These are phyloP conservation scores for Talaromyces sp. DNA, from an alignment of 2,329 filamentous ascomycete genomes.

Conservation along the genomic window DNA sequence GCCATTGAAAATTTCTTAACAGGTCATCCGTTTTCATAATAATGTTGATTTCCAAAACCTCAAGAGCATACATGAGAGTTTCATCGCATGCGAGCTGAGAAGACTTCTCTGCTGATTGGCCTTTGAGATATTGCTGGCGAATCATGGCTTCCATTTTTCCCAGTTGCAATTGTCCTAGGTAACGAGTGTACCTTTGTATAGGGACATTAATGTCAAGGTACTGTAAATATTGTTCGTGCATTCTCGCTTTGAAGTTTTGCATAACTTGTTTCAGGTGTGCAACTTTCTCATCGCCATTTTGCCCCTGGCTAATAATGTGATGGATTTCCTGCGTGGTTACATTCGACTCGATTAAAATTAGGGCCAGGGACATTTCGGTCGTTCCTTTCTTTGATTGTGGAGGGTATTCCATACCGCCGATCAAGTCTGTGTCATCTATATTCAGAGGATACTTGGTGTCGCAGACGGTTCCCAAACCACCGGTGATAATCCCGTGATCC, in stretches of 20 bases:
- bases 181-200: not conserved
- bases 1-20: slow-evolving; percentile 25
- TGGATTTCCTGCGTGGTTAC: not conserved
- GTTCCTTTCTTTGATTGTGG: not conserved
- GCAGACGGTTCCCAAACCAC: slow-evolving; percentile 41
- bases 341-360: not conserved
- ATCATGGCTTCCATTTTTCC: not conserved
- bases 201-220: not conserved
- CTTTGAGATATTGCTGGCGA: not conserved
- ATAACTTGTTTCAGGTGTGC: not conserved
- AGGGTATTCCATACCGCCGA: slow-evolving; percentile 11
- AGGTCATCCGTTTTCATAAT: not conserved
- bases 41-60: not conserved
- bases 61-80: not conserved
- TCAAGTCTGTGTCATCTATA: slow-evolving; percentile 2
- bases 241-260: not conserved
- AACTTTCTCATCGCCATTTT: not conserved
- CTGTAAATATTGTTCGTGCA: not conserved
- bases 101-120: not conserved
- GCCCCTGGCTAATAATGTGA: not conserved
- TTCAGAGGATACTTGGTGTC: slow-evolving; percentile 26
- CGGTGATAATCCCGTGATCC: slow-evolving; percentile 53
- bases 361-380: not conserved
- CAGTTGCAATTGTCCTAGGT: not conserved
- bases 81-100: not conserved